Evolutionary conservation across 371 early-diverging fungal genomes (phyloP), one percentile per base, ranked within the genome.

Genomic region (Hamiltosporidium tvaerminnensis): DNA sequence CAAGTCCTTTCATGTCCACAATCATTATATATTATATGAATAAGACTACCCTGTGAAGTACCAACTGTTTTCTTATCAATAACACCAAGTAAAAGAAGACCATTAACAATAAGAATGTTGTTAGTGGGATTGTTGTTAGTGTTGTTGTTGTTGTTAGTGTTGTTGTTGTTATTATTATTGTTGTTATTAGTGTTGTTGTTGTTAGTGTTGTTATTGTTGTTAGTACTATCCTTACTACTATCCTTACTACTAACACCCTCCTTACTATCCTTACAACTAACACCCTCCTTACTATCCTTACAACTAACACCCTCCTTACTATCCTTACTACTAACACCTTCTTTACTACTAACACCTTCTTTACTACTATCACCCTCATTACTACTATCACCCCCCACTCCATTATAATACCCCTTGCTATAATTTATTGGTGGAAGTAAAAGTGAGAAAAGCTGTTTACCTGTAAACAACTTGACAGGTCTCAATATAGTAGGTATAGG

Each of bases 51-150:
- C 60, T 84, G 83, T 0, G 90, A 81, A 7, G 90, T 83, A 66
- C 96, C 99, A 23, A 94, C 92, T 0, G 91, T 89, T 78, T 86
- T 88, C 73, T 96, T 98, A 81, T 91, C 90, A 41, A 98, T 83
- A 72, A 90, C 89, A 68, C 99, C 99, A 60, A 85, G 82, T 12
- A 95, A 71, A 52, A 93, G 76, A 71, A 87, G 86, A 54, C 99
- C 96, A 69, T 93, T 84, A 74, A 89, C 87, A 63, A 98, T 88
- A 47, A 87, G 74, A 3, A 96, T 92, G 67, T 85, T 53, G n/a
- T n/a, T n/a, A n/a, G n/a, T n/a, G n/a, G n/a, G n/a, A n/a, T n/a
- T n/a, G n/a, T n/a, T n/a, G n/a, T n/a, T n/a, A n/a, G n/a, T n/a
- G n/a, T n/a, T n/a, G n/a, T n/a, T n/a, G n/a, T n/a, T n/a, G n/a